Percentiles rank a stretch among this genome's conserved stretches.
Conservation (phyloP, 495 filamentous ascomycete species). For the Xylaria castorea region DNA sequence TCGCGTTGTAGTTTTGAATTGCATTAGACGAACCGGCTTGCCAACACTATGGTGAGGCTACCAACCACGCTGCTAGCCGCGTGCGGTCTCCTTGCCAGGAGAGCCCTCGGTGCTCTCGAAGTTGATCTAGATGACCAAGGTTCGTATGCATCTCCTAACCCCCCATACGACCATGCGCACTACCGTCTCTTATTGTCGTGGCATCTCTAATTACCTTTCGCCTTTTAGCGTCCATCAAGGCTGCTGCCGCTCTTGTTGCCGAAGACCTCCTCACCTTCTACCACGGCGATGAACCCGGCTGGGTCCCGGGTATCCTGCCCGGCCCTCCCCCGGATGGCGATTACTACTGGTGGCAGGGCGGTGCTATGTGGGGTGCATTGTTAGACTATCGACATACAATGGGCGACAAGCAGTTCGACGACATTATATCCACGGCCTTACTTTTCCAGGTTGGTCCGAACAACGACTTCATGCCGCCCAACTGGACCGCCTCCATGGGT, state of each 20-base stretch:
- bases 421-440: slow-evolving; percentile 56
- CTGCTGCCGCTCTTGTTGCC: slow-evolving; percentile 66
- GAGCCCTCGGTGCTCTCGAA: slow-evolving; percentile 38
- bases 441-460: slow-evolving; percentile 60
- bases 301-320: slow-evolving; percentile 64
- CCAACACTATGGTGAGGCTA: slow-evolving; percentile 36
- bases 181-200: neutral
- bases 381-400: slow-evolving; percentile 67
- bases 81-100: slow-evolving; percentile 31
- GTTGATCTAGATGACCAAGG: slow-evolving; percentile 48
- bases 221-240: slow-evolving; percentile 62
- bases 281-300: slow-evolving; percentile 64
- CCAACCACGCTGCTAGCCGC: slow-evolving; percentile 38
- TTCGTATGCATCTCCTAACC: slow-evolving; percentile 26
- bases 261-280: slow-evolving; percentile 71
- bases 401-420: slow-evolving; percentile 62
- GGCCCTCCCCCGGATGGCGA: slow-evolving; percentile 50
- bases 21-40: neutral
- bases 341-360: slow-evolving; percentile 81
- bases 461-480: slow-evolving; percentile 62
- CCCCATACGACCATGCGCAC: neutral
- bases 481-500: slow-evolving; percentile 64
- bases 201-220: slow-evolving; percentile 10
- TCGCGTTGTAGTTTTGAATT: neutral
- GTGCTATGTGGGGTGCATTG: slow-evolving; percentile 66